Evolutionary conservation across 306 rosid genomes (phyloP).

Genomic region (Geum urbanum): DNA sequence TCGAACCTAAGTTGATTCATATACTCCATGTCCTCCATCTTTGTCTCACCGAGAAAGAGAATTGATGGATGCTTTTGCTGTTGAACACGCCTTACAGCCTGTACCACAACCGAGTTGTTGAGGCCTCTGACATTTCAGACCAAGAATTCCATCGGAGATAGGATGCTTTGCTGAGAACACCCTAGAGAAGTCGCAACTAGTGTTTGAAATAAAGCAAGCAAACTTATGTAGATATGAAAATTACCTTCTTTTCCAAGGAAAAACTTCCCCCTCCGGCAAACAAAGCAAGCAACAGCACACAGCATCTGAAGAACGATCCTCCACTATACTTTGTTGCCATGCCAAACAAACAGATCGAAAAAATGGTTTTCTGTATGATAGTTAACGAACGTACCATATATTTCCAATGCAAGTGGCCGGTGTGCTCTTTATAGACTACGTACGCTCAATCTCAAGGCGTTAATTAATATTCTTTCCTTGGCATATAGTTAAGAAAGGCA

Average conservation of each 20-base stretch:
- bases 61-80: no score
- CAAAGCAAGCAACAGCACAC: conserved; percentile 33
- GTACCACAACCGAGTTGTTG: no score
- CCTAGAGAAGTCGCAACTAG: no score
- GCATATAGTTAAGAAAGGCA: conserved; percentile 32
- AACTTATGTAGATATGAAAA: neutral
- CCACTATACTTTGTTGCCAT: conserved; percentile 21
- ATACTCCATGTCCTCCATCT: no score
- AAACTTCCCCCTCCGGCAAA: conserved; percentile 35
- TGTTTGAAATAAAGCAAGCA: no score
- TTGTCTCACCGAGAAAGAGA: no score
- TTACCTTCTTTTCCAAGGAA: conserved; percentile 42
- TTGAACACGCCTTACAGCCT: no score
- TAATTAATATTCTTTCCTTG: conserved; percentile 49
- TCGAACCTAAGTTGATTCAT: no score
- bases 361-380: neutral
- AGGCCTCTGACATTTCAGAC: no score
- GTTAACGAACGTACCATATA: no score
- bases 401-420: neutral
- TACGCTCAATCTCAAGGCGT: neutral
- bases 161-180: no score
- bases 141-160: no score
- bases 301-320: conserved; percentile 21
- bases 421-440: neutral
- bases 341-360: neutral